Conservation (phyloP, 1,284 basidiomycete genomes). For the Butyriboletus appendiculatus region DNA sequence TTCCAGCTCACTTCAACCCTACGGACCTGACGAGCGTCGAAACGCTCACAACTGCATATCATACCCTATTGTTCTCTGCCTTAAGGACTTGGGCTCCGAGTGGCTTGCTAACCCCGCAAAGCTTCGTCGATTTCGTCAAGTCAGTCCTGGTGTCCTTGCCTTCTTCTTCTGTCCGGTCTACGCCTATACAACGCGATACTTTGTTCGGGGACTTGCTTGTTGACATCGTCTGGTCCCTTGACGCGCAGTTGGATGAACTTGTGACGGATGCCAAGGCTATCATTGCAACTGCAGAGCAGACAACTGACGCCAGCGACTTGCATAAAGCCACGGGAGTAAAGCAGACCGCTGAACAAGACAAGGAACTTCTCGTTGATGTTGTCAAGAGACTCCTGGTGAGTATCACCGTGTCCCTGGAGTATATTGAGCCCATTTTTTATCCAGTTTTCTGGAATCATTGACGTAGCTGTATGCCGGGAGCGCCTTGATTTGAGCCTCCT, state of each 20-base stretch:
- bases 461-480: conserved; percentile 63
- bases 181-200: conserved; percentile 39
- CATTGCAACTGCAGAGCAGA: conserved; percentile 21
- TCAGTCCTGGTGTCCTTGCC: conserved; percentile 62
- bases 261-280: conserved; percentile 50
- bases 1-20: conserved; percentile 56
- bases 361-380: conserved; percentile 55
- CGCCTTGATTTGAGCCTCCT: conserved; percentile 67
- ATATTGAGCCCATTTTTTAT: conserved; percentile 5
- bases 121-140: conserved; percentile 62
- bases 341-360: conserved; percentile 59
- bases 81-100: conserved; percentile 56
- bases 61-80: conserved; percentile 61
- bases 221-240: conserved; percentile 78
- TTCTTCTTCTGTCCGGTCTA: conserved; percentile 51
- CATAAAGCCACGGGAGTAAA: conserved; percentile 44
- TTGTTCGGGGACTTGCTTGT: conserved; percentile 68
- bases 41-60: conserved; percentile 61
- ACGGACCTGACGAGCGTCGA: conserved; percentile 52
- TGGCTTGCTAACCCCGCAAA: conserved; percentile 45
- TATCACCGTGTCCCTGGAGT: conserved; percentile 5
- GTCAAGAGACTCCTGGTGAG: conserved; percentile 69
- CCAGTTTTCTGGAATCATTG: conserved; percentile 47
- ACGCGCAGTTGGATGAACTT: conserved; percentile 73
- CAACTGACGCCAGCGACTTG: conserved; percentile 10